Conservation (phyloP, 192 early-diverging fungal species). For the Podila verticillata region DNA sequence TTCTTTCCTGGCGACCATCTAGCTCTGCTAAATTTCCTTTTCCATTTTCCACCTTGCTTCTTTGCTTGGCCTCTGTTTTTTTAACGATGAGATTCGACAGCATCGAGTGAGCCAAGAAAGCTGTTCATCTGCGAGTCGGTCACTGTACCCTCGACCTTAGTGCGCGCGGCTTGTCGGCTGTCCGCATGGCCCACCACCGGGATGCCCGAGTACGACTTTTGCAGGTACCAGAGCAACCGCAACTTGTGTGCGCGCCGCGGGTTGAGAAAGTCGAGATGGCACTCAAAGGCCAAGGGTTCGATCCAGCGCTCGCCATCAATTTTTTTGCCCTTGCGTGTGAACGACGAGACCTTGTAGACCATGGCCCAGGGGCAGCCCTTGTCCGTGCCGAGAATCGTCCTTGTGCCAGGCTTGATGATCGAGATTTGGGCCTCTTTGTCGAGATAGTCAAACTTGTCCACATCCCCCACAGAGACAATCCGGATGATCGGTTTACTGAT, state of each 20-base stretch:
- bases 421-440: constrained; percentile 55
- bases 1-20: too few relatives aligned
- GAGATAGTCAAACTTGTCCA: constrained; percentile 51
- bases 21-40: too few relatives aligned
- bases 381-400: constrained; percentile 52
- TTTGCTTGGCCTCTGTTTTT: too few relatives aligned
- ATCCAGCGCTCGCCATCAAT: constrained; percentile 54
- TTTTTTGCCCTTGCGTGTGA: constrained; percentile 53
- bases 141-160: constrained; percentile 37
- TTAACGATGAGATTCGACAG: background rate
- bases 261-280: constrained; percentile 54
- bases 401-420: constrained; percentile 46
- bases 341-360: constrained; percentile 52
- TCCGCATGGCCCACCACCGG: constrained; percentile 25
- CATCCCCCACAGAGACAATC: constrained; percentile 53
- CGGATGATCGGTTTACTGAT: constrained; percentile 51
- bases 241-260: constrained; percentile 51
- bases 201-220: constrained; percentile 33
- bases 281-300: constrained; percentile 52
- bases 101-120: constrained; percentile 11
- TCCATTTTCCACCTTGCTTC: too few relatives aligned
- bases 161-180: constrained; percentile 19
- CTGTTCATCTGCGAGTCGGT: constrained; percentile 32
- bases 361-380: constrained; percentile 51
- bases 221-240: constrained; percentile 39